phyloP scores from a whole-genome alignment of 106 monocot genomes.

The Acorus calamus region DNA sequence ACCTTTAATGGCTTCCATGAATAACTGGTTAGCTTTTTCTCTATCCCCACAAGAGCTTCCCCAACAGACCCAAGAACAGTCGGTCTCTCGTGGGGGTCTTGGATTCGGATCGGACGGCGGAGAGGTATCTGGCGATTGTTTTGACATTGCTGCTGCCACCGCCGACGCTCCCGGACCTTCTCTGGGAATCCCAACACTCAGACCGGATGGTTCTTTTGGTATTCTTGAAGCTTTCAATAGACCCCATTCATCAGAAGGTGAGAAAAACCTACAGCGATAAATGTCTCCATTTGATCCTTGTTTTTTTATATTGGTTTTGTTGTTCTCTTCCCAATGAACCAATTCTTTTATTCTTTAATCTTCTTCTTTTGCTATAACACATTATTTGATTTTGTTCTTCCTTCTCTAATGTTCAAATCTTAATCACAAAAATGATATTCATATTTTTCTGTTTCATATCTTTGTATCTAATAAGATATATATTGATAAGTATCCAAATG shows the following conservation, averaged over 20 bases:
- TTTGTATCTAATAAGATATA: too few relatives aligned
- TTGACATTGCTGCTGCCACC: constrained; percentile 23
- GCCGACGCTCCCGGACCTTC: constrained; percentile 12
- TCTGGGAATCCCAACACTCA: constrained; percentile 15
- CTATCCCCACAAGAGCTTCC: constrained; percentile 68
- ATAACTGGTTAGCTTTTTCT: constrained; percentile 93
- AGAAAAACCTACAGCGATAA: neutral
- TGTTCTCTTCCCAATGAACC: too few relatives aligned
- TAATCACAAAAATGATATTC: too few relatives aligned
- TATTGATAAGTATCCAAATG: too few relatives aligned
- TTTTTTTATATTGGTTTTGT: neutral
- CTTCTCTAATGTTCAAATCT: too few relatives aligned
- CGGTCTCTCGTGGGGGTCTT: too few relatives aligned
- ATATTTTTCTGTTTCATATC: too few relatives aligned
- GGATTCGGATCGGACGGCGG: constrained; percentile 1
- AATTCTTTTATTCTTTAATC: too few relatives aligned
- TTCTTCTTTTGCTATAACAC: too few relatives aligned
- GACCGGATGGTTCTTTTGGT: constrained; percentile 35
- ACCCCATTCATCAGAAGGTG: constrained; percentile 36
- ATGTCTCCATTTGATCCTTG: neutral
- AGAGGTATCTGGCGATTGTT: constrained; percentile 36
- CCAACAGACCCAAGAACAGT: neutral
- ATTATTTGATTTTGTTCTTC: too few relatives aligned
- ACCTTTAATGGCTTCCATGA: constrained; percentile 55
- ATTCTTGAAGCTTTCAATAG: constrained; percentile 50